Conservation (phyloP, 257 asterid genomes). For the Nicotiana noctiflora region DNA sequence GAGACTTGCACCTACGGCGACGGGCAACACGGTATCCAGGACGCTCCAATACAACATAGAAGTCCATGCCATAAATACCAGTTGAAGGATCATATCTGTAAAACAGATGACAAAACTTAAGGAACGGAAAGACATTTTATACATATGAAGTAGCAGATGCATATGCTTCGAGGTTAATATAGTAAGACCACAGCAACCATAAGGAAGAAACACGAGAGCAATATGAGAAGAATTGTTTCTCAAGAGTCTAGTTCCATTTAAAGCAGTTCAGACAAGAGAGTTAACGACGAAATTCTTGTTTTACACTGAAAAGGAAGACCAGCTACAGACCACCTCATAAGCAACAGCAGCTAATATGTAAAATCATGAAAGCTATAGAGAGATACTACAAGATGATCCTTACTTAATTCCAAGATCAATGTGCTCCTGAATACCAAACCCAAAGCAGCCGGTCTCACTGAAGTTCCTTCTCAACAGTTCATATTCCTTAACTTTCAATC, state of each 20-base stretch:
- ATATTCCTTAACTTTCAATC: too few species aligned
- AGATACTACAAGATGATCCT: conserved; percentile 14
- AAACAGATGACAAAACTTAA: not conserved
- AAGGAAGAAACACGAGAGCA: not conserved
- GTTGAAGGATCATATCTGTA: conserved; percentile 73
- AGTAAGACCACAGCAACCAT: not conserved
- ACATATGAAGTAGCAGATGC: not conserved
- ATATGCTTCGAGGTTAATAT: not conserved
- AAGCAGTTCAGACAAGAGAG: not conserved
- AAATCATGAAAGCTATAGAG: not conserved
- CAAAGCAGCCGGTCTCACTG: too few species aligned
- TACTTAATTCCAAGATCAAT: conserved; percentile 85
- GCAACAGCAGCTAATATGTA: not conserved
- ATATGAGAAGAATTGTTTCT: not conserved
- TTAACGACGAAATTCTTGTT: not conserved
- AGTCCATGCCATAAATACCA: conserved; percentile 81
- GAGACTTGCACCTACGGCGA: too few species aligned
- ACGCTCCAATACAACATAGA: too few species aligned
- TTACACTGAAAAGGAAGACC: not conserved
- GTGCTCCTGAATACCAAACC: too few species aligned
- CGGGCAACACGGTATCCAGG: too few species aligned
- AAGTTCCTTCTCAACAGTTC: too few species aligned
- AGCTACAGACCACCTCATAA: not conserved
- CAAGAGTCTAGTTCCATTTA: not conserved
- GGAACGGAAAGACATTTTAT: not conserved